Percentiles rank a stretch among this genome's conserved stretches.
These are phyloP conservation scores for Akebia trifoliata DNA, from an alignment of 164 flowering plant genomes.

Conservation along the genomic window DNA sequence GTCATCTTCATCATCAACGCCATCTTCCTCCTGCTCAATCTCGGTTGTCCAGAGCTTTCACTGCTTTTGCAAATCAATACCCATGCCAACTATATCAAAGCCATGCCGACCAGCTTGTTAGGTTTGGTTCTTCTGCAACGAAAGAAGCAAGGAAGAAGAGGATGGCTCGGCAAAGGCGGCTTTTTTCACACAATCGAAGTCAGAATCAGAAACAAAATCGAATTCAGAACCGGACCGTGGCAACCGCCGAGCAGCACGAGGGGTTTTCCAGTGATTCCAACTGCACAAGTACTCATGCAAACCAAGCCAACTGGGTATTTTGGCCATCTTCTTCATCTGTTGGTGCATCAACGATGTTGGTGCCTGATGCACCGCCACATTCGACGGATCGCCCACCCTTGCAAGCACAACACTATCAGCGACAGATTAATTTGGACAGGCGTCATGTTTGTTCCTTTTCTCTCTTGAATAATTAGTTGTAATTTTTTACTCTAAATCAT, in stretches of 20 bases:
- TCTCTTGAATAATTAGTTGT: background rate
- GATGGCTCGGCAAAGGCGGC: constrained; percentile 17
- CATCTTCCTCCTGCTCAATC: background rate
- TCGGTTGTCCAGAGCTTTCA: constrained; percentile 12
- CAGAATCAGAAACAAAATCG: constrained; percentile 37
- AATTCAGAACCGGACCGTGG: constrained; percentile 15
- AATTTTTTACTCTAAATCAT: background rate
- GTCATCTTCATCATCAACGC: constrained; percentile 14
- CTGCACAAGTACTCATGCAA: constrained; percentile 24
- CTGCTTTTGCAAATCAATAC: constrained; percentile 28
- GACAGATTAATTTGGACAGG: constrained; percentile 38
- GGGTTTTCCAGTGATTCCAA: constrained; percentile 20
- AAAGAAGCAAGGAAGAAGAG: constrained; percentile 20
- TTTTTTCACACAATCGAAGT: constrained; percentile 12
- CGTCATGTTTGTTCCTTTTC: constrained; percentile 39
- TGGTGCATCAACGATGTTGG: constrained; percentile 12
- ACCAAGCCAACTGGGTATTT: constrained; percentile 44
- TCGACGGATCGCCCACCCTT: constrained; percentile 17
- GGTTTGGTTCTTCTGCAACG: constrained; percentile 41
- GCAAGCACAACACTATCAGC: constrained; percentile 34
- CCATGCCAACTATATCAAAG: constrained; percentile 32
- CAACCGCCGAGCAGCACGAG: constrained; percentile 27
- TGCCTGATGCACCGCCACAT: constrained; percentile 9
- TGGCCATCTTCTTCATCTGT: constrained; percentile 34
- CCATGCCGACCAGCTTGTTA: constrained; percentile 33